Evolutionary conservation across 768 basidiomycete species (phyloP).

Genomic region (Kwoniella sp.): DNA sequence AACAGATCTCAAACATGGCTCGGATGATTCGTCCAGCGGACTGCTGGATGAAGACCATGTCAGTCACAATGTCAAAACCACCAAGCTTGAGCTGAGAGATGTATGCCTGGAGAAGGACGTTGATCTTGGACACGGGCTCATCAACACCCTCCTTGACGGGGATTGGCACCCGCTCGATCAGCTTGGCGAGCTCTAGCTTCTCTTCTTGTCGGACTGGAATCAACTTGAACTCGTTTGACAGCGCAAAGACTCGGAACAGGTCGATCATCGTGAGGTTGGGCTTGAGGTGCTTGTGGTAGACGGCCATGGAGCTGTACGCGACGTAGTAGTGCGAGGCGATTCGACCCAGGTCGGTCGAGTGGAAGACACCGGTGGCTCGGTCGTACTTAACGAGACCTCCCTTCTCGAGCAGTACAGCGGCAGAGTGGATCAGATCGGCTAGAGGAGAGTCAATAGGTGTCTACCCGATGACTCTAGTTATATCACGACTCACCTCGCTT

Average conservation of each 20-base stretch:
- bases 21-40: slow-evolving; percentile 94
- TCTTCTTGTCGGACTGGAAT: slow-evolving; percentile 65
- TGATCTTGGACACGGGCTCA: slow-evolving; percentile 94
- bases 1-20: slow-evolving; percentile 94
- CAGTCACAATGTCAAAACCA: slow-evolving; percentile 58
- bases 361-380: slow-evolving; percentile 77
- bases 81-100: slow-evolving; percentile 91
- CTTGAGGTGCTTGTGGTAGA: slow-evolving; percentile 88
- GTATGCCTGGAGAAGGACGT: slow-evolving; percentile 89
- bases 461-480: neutral
- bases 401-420: slow-evolving; percentile 88
- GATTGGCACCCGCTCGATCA: slow-evolving; percentile 90
- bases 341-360: slow-evolving; percentile 84
- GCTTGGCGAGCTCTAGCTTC: slow-evolving; percentile 81
- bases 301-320: slow-evolving; percentile 90
- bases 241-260: slow-evolving; percentile 88
- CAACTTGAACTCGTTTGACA: slow-evolving; percentile 91
- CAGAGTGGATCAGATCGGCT: slow-evolving; percentile 82
- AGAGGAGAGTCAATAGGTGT: slow-evolving; percentile 5
- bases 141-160: slow-evolving; percentile 96
- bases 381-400: slow-evolving; percentile 93
- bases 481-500: slow-evolving; percentile 62
- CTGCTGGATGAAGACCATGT: slow-evolving; percentile 86
- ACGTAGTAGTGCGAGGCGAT: slow-evolving; percentile 97
- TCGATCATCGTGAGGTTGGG: slow-evolving; percentile 83